Evolutionary conservation across 2,329 filamentous ascomycete species (phyloP).

Genomic region (Hymenoscyphus fructigenus): DNA sequence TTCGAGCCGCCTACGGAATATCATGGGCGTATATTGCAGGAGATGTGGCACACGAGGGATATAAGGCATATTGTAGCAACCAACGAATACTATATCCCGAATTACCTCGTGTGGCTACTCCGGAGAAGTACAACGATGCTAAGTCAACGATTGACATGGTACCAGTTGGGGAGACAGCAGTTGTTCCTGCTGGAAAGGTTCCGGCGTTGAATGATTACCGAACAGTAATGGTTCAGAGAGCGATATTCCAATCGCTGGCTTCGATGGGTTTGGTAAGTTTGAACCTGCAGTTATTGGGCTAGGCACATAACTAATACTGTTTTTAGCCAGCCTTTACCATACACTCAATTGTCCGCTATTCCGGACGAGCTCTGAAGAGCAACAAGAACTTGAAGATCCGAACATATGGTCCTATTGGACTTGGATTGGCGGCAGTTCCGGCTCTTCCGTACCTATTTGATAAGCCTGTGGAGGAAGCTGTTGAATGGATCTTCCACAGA

Average conservation of each 20-base stretch:
- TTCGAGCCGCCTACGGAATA: conserved; percentile 81
- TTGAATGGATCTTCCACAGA: conserved; percentile 87
- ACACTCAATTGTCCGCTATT: conserved; percentile 79
- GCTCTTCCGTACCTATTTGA: conserved; percentile 85
- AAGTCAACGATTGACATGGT: conserved; percentile 21
- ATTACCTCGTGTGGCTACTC: conserved; percentile 43
- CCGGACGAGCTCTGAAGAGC: conserved; percentile 80
- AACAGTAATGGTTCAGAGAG: conserved; percentile 87
- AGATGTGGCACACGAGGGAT: conserved; percentile 90
- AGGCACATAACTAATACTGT: background rate
- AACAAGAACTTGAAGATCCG: conserved; percentile 72
- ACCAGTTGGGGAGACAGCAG: conserved; percentile 16
- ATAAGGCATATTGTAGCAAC: conserved; percentile 90
- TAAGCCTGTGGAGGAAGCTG: conserved; percentile 85
- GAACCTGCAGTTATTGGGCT: conserved; percentile 21
- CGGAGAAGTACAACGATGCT: conserved; percentile 36
- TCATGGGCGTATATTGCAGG: conserved; percentile 92
- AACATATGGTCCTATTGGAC: conserved; percentile 88
- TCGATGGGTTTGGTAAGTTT: conserved; percentile 86
- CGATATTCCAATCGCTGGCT: conserved; percentile 85
- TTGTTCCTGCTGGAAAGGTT: conserved; percentile 45
- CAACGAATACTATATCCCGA: conserved; percentile 71
- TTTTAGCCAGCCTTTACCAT: conserved; percentile 29
- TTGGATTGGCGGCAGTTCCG: conserved; percentile 75
- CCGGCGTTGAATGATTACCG: conserved; percentile 85